phyloP scores from a whole-genome alignment of 805 yeast genomes.

The Saccharomycopsis amapae region DNA sequence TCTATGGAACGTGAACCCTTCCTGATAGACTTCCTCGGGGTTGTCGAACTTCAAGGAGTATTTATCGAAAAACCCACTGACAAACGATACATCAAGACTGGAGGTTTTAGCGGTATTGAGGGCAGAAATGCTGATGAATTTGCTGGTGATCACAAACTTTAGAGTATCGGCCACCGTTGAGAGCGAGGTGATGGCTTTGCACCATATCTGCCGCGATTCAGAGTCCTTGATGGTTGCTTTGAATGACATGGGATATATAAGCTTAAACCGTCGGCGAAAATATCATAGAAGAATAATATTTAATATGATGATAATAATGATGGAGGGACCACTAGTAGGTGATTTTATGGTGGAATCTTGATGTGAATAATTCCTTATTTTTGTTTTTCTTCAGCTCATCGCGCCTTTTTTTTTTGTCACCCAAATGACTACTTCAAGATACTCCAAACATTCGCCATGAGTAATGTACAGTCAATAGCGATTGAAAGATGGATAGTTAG shows the following conservation, averaged over 20 bases:
- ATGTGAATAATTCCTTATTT: no score
- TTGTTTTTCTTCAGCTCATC: no score
- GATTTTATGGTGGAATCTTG: no score
- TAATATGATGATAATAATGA: no score
- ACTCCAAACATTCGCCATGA: no score
- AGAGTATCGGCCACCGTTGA: conserved; percentile 13
- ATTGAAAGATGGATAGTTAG: no score
- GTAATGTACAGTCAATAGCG: no score
- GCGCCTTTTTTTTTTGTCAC: no score
- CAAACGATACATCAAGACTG: conserved; percentile 8
- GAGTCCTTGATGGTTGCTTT: conserved; percentile 8
- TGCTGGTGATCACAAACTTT: conserved; percentile 10
- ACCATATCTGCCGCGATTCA: conserved; percentile 15
- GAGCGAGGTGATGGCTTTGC: conserved; percentile 11
- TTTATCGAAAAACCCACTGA: conserved; percentile 10
- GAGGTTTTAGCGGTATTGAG: conserved; percentile 14
- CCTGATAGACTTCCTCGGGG: neutral
- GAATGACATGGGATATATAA: conserved; percentile 14
- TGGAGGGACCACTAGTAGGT: no score
- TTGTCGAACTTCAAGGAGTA: neutral
- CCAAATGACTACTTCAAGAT: no score
- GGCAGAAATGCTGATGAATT: conserved; percentile 12
- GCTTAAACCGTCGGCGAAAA: neutral
- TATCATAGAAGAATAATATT: no score
- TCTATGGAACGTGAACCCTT: conserved; percentile 10